Conservation (phyloP, 257 asterid genomes). For the Solanum tarapatanum region DNA sequence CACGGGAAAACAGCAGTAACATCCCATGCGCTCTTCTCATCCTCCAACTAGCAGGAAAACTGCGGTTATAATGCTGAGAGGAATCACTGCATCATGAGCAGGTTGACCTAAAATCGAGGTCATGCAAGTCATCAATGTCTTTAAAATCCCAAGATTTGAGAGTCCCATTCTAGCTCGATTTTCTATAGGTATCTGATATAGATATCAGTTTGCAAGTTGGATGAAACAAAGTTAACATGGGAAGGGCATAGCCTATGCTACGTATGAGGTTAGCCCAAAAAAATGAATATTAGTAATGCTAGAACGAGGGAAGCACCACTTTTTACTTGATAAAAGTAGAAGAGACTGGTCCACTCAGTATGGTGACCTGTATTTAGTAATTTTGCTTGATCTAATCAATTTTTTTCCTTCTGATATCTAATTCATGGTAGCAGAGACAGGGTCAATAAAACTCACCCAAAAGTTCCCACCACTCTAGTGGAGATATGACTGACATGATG, state of each 20-base stretch:
- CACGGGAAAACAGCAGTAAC: not conserved
- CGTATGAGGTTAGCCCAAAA: not conserved
- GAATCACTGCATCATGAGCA: not conserved
- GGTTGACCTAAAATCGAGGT: not conserved
- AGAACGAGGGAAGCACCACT: not conserved
- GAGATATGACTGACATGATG: conserved; percentile 7
- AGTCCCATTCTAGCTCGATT: not conserved
- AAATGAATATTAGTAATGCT: not conserved
- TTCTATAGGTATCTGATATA: not conserved
- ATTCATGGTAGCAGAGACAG: not conserved
- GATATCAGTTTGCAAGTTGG: not conserved
- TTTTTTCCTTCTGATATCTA: not conserved
- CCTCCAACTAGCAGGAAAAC: not conserved
- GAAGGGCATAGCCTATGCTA: not conserved
- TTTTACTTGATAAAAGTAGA: not conserved
- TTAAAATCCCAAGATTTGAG: not conserved
- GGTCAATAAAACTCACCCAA: conserved; percentile 9
- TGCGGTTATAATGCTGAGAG: not conserved
- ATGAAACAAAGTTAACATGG: not conserved
- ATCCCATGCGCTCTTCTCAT: not conserved
- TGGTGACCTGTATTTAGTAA: not conserved
- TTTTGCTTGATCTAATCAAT: not conserved
- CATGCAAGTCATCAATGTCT: not conserved
- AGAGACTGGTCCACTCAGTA: not conserved
- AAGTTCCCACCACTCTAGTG: conserved; percentile 17